A percentile compares a stretch with the other conserved stretches of the same genome.
Evolutionary conservation across 2,329 filamentous ascomycete species (phyloP).

Genomic region (Diaporthe sp.): DNA sequence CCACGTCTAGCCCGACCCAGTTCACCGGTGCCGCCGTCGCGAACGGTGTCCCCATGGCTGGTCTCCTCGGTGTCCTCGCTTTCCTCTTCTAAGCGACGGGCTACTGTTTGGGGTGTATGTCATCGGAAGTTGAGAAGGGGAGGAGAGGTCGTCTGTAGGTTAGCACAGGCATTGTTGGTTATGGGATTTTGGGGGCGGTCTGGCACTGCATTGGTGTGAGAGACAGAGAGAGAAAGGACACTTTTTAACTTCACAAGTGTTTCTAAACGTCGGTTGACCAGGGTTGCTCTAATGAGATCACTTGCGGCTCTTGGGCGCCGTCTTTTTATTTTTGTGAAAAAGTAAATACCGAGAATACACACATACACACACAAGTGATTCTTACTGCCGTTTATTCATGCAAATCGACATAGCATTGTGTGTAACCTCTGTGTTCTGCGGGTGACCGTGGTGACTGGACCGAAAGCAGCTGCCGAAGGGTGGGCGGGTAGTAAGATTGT

Average conservation of each 20-base stretch:
- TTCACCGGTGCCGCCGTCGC: conserved; percentile 26
- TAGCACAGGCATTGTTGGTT: neutral
- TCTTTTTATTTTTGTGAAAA: neutral
- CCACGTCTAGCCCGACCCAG: neutral
- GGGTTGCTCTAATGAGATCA: conserved; percentile 15
- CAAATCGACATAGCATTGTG: too few species aligned
- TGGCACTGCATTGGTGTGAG: conserved; percentile 21
- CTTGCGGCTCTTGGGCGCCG: conserved; percentile 17
- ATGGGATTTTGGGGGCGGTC: neutral
- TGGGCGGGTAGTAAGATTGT: neutral
- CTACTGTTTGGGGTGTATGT: neutral
- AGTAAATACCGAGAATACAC: conserved; percentile 16
- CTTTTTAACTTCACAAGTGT: neutral
- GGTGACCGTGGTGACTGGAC: neutral
- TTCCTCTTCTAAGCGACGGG: conserved; percentile 6
- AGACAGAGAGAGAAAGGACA: neutral
- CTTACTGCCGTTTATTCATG: neutral
- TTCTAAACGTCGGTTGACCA: conserved; percentile 9
- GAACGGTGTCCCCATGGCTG: conserved; percentile 28
- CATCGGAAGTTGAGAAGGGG: neutral
- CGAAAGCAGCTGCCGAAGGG: neutral
- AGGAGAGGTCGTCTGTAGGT: neutral
- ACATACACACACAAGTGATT: neutral
- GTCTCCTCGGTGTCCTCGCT: conserved; percentile 21
- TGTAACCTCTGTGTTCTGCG: too few species aligned